Conservation (phyloP, 352 stramenopile species). For the Phytopythium boreale region DNA sequence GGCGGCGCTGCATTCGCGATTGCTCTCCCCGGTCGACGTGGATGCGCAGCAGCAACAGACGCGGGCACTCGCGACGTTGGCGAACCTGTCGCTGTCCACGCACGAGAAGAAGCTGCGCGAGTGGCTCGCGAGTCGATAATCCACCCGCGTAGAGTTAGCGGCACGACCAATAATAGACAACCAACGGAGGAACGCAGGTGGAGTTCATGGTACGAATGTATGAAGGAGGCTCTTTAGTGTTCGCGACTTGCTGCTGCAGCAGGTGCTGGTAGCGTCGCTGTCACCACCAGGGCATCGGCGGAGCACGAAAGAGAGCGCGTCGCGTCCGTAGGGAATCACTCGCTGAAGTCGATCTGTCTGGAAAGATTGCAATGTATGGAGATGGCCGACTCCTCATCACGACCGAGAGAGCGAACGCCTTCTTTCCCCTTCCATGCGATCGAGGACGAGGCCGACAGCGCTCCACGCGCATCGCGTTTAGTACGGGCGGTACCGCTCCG, state of each 20-base stretch:
- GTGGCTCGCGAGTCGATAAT: slow-evolving; percentile 27
- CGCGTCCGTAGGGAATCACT: background rate
- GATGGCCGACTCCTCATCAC: background rate
- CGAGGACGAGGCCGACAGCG: background rate
- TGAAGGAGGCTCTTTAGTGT: background rate
- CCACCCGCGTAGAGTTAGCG: background rate
- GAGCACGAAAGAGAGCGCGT: background rate
- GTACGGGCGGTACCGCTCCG: slow-evolving; percentile 84
- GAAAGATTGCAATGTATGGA: background rate
- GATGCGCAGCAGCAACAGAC: slow-evolving; percentile 13
- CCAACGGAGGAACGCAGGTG: background rate
- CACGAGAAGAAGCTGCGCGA: slow-evolving; percentile 32
- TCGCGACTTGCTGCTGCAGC: background rate
- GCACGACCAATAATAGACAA: background rate
- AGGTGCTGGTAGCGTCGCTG: background rate
- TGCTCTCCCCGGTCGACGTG: background rate
- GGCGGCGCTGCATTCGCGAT: slow-evolving; percentile 8
- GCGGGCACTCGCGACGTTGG: slow-evolving; percentile 27
- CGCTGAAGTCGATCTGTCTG: background rate
- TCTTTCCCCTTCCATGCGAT: too few species aligned
- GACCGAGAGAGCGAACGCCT: background rate
- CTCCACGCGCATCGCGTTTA: slow-evolving; percentile 23
- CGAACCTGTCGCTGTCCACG: slow-evolving; percentile 18
- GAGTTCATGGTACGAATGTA: slow-evolving; percentile 5
- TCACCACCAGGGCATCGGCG: background rate